Evolutionary conservation across 768 basidiomycete genomes (phyloP), one percentile per base, ranked within the genome.

Genomic region (Leccinum obscurum): DNA sequence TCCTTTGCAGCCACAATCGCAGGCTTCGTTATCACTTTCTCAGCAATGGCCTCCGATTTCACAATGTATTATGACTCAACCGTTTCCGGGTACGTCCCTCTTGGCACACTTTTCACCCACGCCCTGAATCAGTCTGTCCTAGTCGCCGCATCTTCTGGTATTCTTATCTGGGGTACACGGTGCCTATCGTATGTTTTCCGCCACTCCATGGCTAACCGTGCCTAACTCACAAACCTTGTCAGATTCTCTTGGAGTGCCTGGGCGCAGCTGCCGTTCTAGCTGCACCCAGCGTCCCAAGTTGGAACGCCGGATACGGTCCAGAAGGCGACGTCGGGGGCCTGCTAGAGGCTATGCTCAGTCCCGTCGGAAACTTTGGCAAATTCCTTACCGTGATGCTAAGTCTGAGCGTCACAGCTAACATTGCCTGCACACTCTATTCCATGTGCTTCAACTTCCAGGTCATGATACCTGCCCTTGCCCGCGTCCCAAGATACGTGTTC

Each of bases 391-490:
- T 89, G 28, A 69, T 94, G 57, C 78, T 93, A 63, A 85, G 87
- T n/a, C 74, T 95, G 32, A 87, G 86, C 59, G 85, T 92, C 13
- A 85, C 86, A 2, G 90, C 84, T 3, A 95, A 94, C 75, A 88
- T 92, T 50, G 89, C 91, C 1, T 84, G 87, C 3, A 89, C 90
- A 6, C 86, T 93, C 62, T 97, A 97, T 72, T 91, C 88, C 49
- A 83, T 89, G 59, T 84, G 86, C 63, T 80, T 93, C 59, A 87
- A 85, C 68, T 77, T 91, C 63, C 92, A 93, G 68, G 79, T 88
- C 1, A 79, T 87, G 65, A 70, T 89, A 5, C 89, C 90, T 0
- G 77, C 76, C 46, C 77, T 86, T 35, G 76, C 80, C 11, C 74
- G 69, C 59, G 78, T 91, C 7, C 90, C 90, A 1, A 80, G 89